Conservation (phyloP, 805 yeast species). For the Hanseniaspora thailandica region DNA sequence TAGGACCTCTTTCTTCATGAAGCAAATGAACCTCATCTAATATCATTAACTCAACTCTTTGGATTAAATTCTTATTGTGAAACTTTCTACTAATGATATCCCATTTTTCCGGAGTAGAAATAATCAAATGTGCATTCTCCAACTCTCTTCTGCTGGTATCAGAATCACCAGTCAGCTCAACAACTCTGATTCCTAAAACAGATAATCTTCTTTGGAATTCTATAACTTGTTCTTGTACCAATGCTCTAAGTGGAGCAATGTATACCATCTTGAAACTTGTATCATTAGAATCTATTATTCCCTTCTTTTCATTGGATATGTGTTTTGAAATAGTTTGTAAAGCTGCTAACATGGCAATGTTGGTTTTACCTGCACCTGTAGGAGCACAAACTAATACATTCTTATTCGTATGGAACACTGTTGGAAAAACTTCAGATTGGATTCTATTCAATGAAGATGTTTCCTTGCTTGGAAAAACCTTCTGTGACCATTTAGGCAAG, state of each 20-base stretch:
- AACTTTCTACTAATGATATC: constrained; percentile 84
- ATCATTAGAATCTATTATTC: constrained; percentile 37
- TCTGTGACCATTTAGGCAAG: constrained; percentile 73
- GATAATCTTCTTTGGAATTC: constrained; percentile 64
- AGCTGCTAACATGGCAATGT: constrained; percentile 80
- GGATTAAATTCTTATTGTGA: constrained; percentile 51
- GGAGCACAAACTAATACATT: constrained; percentile 89
- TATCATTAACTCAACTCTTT: constrained; percentile 56
- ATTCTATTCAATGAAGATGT: constrained; percentile 61
- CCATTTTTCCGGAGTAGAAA: constrained; percentile 97
- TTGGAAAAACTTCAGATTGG: constrained; percentile 70
- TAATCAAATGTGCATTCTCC: constrained; percentile 64
- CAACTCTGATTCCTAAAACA: constrained; percentile 57
- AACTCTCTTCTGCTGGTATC: constrained; percentile 66
- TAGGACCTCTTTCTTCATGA: constrained; percentile 94
- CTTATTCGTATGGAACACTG: constrained; percentile 59
- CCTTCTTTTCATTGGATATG: constrained; percentile 39
- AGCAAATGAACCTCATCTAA: constrained; percentile 87
- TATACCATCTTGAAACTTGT: constrained; percentile 51
- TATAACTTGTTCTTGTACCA: constrained; percentile 88
- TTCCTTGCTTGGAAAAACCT: constrained; percentile 59
- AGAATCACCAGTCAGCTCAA: constrained; percentile 85
- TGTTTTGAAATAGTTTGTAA: constrained; percentile 49
- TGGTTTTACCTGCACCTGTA: constrained; percentile 97
- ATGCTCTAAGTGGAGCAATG: constrained; percentile 86